Base-by-base conservation (phyloP, 768 basidiomycete genomes). In the Collybiopsis luxurians region DNA sequence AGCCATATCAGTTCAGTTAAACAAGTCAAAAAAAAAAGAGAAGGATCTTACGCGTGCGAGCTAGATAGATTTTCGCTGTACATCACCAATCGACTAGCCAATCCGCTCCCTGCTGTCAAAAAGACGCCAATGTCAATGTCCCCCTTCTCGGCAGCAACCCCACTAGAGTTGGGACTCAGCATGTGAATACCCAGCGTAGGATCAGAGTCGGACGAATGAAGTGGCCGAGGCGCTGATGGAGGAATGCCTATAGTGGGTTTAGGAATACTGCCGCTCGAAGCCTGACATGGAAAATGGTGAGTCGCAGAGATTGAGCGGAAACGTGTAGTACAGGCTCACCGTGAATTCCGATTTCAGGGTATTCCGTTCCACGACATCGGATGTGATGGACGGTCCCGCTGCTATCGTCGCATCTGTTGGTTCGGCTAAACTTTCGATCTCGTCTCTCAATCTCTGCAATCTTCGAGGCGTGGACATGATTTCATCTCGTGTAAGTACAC, bases 41-140 rank as follows among this genome's bases (percentile, higher is more conserved):
- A 66, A 56, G 65, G 64, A 67, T 75, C 80, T 54, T 69, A 81
- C 79, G 74, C 68, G 61, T 75, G 74, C 57, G 76, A 71, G 64
- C 64, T 67, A 60, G 77, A 74, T 58, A 80, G 56, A 54, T 72
- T 73, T 66, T 82, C 73, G 56, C 78, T 75, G 59, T 79, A 81
- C 59, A 74, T 74, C 63, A 85, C 67, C 60, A 84, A 73, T 62
- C 76, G 72, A 59, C 71, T 75, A 55, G 81, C 78, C 60, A 79
- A 70, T 44, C 75, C 76, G 36, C 67, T 69, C 53, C 61, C 66
- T 7, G 1, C n/a, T 30, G 53, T 19, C 51, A 64, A 63, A 54
- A 63, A 63, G 40, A 64, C 63, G 58, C 62, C 69, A 53, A 65
- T 63, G 61, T 71, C 75, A 42, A 61, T 60, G 66, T 67, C 60